A percentile compares a stretch with the other conserved stretches of the same genome.
phyloP scores from a whole-genome alignment of 2,329 filamentous ascomycete species.

The Cordyceps militaris region DNA sequence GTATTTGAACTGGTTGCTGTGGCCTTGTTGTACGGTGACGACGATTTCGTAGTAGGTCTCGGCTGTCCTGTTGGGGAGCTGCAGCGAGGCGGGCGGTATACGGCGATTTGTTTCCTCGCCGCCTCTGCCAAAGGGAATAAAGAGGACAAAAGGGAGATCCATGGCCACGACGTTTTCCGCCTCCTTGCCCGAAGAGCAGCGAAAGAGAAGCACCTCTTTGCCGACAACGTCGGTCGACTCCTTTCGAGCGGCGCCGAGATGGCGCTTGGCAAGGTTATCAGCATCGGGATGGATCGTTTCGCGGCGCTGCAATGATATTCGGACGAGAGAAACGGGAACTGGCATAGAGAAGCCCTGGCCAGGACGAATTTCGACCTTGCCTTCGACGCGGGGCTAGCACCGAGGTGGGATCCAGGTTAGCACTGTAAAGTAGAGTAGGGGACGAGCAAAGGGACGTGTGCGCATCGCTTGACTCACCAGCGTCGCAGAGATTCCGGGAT shows the following conservation, averaged over 20 bases:
- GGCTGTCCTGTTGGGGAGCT: constrained; percentile 85
- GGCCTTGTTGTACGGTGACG: constrained; percentile 88
- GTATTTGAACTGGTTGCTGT: constrained; percentile 81
- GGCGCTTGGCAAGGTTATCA: constrained; percentile 88
- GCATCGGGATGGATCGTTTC: constrained; percentile 96
- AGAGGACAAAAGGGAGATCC: constrained; percentile 95
- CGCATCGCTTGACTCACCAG: constrained; percentile 57
- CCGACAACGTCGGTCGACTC: constrained; percentile 90
- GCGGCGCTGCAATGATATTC: constrained; percentile 85
- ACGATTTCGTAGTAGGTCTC: constrained; percentile 97
- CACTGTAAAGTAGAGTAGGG: background rate
- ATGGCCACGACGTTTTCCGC: constrained; percentile 86
- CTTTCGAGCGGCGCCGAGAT: constrained; percentile 80
- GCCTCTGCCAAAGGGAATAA: constrained; percentile 89
- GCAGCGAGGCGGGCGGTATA: constrained; percentile 86
- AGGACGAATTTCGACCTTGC: constrained; percentile 93
- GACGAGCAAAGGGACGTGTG: constrained; percentile 8
- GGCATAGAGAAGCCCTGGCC: constrained; percentile 78
- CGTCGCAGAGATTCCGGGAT: constrained; percentile 95
- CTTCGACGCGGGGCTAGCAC: constrained; percentile 83
- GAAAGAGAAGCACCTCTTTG: constrained; percentile 88
- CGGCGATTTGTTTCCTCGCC: constrained; percentile 84
- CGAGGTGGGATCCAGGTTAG: constrained; percentile 16
- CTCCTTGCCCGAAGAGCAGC: constrained; percentile 76
- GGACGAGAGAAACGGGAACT: constrained; percentile 84